Conservation (phyloP, 2,329 filamentous ascomycete species). For the Diaporthe citriasiana region DNA sequence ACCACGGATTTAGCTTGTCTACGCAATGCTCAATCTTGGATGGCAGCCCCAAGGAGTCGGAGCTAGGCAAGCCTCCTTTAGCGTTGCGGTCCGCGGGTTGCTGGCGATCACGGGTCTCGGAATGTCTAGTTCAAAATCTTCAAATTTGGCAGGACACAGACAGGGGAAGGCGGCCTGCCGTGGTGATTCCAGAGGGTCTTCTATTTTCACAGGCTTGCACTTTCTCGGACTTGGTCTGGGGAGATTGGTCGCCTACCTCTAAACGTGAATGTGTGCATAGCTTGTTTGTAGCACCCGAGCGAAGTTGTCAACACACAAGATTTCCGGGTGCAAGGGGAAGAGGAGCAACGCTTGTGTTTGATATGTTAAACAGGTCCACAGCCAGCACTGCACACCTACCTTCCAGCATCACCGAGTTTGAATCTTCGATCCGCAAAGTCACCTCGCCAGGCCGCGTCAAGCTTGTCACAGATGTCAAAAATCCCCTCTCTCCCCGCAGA, state of each 20-base stretch:
- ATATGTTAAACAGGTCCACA: background rate
- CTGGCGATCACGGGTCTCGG: conserved; percentile 19
- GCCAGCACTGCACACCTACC: background rate
- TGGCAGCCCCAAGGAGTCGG: background rate
- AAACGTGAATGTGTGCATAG: background rate
- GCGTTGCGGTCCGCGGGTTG: conserved; percentile 5
- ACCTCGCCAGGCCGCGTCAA: background rate
- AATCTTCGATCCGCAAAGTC: background rate
- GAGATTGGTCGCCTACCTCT: background rate
- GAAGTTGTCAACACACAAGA: background rate
- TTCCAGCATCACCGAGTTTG: background rate
- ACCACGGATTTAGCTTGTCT: conserved; percentile 10
- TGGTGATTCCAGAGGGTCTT: background rate
- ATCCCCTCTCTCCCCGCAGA: background rate
- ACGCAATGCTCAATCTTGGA: background rate
- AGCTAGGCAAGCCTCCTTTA: conserved; percentile 4
- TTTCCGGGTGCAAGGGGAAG: background rate
- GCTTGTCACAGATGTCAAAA: background rate
- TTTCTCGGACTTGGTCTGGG: background rate
- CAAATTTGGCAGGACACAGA: too few species aligned
- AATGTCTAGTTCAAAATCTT: background rate
- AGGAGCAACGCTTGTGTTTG: background rate
- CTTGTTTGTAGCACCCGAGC: background rate
- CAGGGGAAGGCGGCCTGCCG: background rate
- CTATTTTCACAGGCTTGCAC: background rate